Evolutionary conservation across 176 grass and related monocot species (phyloP).

Genomic region (Melocanna baccifera): DNA sequence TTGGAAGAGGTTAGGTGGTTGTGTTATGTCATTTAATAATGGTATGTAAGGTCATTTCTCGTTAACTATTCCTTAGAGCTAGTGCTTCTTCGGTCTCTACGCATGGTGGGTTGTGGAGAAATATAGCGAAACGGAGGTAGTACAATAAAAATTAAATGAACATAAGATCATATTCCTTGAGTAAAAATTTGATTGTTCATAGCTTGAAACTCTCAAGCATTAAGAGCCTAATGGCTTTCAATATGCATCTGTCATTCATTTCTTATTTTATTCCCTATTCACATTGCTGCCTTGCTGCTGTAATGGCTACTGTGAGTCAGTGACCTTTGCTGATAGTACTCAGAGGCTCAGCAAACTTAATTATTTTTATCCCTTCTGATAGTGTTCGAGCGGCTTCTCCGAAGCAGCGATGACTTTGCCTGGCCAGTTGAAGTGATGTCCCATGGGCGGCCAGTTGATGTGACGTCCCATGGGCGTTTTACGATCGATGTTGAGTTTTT

Average conservation of each 20-base stretch:
- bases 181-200: background rate
- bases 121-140: no score
- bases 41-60: no score
- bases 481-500: conserved; percentile 85
- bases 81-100: no score
- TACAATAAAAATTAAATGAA: background rate
- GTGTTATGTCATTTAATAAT: no score
- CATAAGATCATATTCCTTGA: background rate
- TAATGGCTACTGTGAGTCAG: background rate
- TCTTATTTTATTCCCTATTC: background rate
- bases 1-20: no score
- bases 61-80: background rate
- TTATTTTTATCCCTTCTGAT: background rate
- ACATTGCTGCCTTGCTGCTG: conserved; percentile 1
- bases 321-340: background rate
- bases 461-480: conserved; percentile 58
- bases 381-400: conserved; percentile 67
- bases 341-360: background rate
- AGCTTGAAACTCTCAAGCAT: background rate
- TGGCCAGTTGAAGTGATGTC: conserved; percentile 64
- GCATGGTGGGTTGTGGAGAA: no score
- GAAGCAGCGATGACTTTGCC: conserved; percentile 81
- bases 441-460: conserved; percentile 58
- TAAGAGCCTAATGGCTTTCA: background rate
- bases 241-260: background rate